phyloP scores from a whole-genome alignment of 208 protist species.

The Tetramitus jugosus region DNA sequence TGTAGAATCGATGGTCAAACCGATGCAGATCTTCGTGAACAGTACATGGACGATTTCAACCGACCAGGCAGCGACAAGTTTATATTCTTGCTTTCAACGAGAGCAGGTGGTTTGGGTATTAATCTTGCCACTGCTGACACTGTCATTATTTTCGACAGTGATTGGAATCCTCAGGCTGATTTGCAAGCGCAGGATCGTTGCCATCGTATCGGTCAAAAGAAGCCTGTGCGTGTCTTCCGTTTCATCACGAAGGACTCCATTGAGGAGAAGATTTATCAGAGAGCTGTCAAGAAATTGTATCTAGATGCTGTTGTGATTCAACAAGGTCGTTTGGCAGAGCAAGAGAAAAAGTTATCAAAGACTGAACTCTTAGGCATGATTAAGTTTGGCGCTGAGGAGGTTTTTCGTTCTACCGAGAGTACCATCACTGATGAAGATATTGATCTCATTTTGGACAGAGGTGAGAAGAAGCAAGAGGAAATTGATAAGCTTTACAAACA shows the following conservation, averaged over 20 bases:
- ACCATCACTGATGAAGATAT: constrained; percentile 95
- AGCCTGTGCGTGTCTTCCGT: constrained; percentile 88
- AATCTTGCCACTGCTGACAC: constrained; percentile 96
- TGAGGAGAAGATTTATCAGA: constrained; percentile 95
- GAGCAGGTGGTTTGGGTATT: constrained; percentile 96
- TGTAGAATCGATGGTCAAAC: constrained; percentile 39
- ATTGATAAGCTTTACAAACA: constrained; percentile 67
- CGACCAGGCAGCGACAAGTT: constrained; percentile 73
- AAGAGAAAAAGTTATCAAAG: constrained; percentile 58
- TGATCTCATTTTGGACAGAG: constrained; percentile 81
- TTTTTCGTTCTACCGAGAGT: constrained; percentile 77
- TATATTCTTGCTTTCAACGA: constrained; percentile 93
- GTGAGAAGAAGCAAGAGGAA: constrained; percentile 67
- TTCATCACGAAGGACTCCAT: constrained; percentile 93
- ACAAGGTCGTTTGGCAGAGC: constrained; percentile 68
- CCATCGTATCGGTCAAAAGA: constrained; percentile 96
- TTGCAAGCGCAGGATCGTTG: constrained; percentile 94
- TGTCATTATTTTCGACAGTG: constrained; percentile 95
- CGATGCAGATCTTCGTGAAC: constrained; percentile 63
- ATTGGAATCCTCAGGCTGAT: constrained; percentile 98
- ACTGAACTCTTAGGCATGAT: constrained; percentile 94
- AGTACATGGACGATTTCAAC: constrained; percentile 89
- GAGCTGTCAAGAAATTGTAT: constrained; percentile 93
- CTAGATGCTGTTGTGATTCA: constrained; percentile 96
- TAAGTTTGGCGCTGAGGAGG: constrained; percentile 90